Conservation (phyloP, 2,329 filamentous ascomycete species). For the Fusarium sambucinum region DNA sequence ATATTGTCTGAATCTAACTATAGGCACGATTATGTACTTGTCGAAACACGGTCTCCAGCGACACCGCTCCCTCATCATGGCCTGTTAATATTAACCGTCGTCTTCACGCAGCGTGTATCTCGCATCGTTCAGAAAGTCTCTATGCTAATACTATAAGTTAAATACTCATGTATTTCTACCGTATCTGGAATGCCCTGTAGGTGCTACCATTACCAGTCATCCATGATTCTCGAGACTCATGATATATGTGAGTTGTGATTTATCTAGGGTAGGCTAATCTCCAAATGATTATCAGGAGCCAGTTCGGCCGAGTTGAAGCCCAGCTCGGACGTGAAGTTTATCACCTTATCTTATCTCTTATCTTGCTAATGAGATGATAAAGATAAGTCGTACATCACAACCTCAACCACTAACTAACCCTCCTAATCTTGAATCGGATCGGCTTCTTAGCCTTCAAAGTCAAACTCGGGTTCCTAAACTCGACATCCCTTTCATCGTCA, state of each 20-base stretch:
- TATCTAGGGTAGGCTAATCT: background rate
- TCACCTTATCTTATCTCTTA: background rate
- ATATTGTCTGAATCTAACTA: too few relatives aligned
- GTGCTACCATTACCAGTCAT: background rate
- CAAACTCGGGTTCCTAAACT: conserved; percentile 23
- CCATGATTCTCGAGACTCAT: background rate
- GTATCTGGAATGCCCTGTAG: background rate
- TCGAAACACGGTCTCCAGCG: too few relatives aligned
- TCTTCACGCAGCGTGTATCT: too few relatives aligned
- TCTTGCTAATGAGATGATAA: background rate
- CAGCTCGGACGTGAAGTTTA: background rate
- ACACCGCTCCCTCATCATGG: too few relatives aligned
- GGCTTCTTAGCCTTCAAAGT: conserved; percentile 5
- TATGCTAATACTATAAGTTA: too few relatives aligned
- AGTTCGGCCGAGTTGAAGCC: background rate
- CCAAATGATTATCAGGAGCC: too few relatives aligned
- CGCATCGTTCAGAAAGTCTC: too few relatives aligned
- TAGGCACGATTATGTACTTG: too few relatives aligned
- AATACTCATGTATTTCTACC: fast-evolving
- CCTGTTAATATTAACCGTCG: too few relatives aligned
- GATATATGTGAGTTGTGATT: background rate
- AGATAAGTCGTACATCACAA: background rate
- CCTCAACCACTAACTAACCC: too few relatives aligned
- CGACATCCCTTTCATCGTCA: background rate
- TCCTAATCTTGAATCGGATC: background rate